Percentiles rank a stretch among this genome's conserved stretches.
phyloP scores from a whole-genome alignment of 2,329 filamentous ascomycete genomes.

The Xylaria sp. region DNA sequence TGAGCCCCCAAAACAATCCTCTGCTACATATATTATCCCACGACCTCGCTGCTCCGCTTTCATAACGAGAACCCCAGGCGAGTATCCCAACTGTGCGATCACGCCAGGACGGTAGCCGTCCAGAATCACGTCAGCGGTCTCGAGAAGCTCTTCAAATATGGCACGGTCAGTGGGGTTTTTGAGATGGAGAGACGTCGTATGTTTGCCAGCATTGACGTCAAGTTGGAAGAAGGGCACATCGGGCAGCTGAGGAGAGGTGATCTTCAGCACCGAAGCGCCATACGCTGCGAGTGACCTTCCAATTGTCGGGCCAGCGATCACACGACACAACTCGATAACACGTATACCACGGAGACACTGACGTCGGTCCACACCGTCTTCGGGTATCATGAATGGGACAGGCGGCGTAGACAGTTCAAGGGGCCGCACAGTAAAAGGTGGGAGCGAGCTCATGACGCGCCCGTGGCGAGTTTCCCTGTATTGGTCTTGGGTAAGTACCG shows the following conservation, averaged over 20 bases:
- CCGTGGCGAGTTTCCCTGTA: slow-evolving; percentile 54
- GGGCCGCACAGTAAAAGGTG: slow-evolving; percentile 46
- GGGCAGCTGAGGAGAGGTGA: slow-evolving; percentile 61
- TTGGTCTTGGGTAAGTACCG: slow-evolving; percentile 53
- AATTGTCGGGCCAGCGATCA: slow-evolving; percentile 71
- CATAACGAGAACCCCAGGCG: slow-evolving; percentile 47
- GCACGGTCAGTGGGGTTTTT: slow-evolving; percentile 47
- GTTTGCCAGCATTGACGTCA: slow-evolving; percentile 68
- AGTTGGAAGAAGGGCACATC: slow-evolving; percentile 70
- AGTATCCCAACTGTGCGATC: slow-evolving; percentile 59
- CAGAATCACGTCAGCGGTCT: slow-evolving; percentile 59
- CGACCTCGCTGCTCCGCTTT: slow-evolving; percentile 50
- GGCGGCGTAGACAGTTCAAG: slow-evolving; percentile 48
- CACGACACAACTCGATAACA: slow-evolving; percentile 68
- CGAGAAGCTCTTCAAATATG: slow-evolving; percentile 54
- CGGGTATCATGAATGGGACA: slow-evolving; percentile 34
- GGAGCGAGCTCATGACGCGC: slow-evolving; percentile 35
- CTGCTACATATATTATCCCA: slow-evolving; percentile 62
- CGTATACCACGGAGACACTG: slow-evolving; percentile 55
- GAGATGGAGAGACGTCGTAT: slow-evolving; percentile 58
- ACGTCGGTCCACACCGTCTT: slow-evolving; percentile 29
- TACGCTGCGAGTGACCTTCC: slow-evolving; percentile 68
- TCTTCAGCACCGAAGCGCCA: slow-evolving; percentile 67
- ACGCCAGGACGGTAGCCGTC: slow-evolving; percentile 66
- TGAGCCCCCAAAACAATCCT: slow-evolving; percentile 65